Percentiles rank a stretch among this genome's conserved stretches.
These are phyloP conservation scores for Xylaria castorea DNA, from an alignment of 495 filamentous ascomycete species.

Conservation along the genomic window DNA sequence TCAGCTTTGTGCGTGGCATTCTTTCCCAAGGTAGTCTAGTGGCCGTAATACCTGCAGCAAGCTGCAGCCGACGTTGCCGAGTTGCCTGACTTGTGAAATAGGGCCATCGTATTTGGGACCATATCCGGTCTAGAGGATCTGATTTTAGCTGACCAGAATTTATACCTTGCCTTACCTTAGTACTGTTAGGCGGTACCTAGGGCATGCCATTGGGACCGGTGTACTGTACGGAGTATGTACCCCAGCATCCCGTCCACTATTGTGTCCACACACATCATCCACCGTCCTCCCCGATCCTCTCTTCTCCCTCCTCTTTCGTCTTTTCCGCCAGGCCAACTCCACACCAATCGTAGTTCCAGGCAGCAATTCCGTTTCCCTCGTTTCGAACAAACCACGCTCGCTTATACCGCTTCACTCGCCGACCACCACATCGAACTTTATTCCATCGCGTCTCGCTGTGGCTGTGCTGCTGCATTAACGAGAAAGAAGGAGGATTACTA, in stretches of 20 bases:
- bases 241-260: not conserved
- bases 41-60: not conserved
- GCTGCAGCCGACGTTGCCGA: not conserved
- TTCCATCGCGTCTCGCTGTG: not conserved
- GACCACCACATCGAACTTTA: not conserved
- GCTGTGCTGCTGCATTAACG: slow-evolving; percentile 14
- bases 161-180: too few species aligned
- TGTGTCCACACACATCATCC: slow-evolving; percentile 19
- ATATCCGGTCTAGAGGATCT: slow-evolving; percentile 9
- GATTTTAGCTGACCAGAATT: slow-evolving; percentile 1
- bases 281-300: slow-evolving; percentile 6
- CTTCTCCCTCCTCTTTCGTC: not conserved
- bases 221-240: too few species aligned
- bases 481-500: not conserved
- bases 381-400: slow-evolving; percentile 22
- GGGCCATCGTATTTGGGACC: not conserved
- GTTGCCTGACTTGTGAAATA: not conserved
- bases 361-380: slow-evolving; percentile 8
- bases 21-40: not conserved
- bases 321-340: slow-evolving; percentile 12
- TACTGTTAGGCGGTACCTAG: too few species aligned
- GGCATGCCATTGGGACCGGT: too few species aligned
- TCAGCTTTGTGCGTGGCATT: not conserved
- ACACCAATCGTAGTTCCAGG: slow-evolving; percentile 11
- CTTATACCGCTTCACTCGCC: slow-evolving; percentile 17